Evolutionary conservation across 2,329 filamentous ascomycete species (phyloP).

Genomic region (Pseudogymnoascus sp.): DNA sequence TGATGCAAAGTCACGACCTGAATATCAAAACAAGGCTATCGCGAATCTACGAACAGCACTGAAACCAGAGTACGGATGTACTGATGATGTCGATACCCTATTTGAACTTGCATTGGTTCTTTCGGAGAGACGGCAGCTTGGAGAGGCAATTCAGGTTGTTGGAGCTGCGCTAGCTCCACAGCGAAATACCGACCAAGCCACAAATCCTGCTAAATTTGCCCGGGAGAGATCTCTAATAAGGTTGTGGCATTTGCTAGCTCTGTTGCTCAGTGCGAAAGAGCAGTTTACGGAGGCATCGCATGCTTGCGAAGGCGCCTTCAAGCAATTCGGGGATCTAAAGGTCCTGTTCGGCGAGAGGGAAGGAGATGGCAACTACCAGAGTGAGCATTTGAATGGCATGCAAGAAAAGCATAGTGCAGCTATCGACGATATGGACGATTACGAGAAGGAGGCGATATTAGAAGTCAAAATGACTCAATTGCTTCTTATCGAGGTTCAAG

Average conservation of each 20-base stretch:
- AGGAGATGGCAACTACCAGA: constrained; percentile 44
- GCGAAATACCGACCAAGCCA: constrained; percentile 36
- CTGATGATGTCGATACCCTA: constrained; percentile 65
- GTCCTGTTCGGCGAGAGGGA: constrained; percentile 61
- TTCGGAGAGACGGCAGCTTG: constrained; percentile 76
- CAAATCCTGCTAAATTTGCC: constrained; percentile 29
- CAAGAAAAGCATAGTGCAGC: constrained; percentile 31
- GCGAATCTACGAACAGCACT: constrained; percentile 67
- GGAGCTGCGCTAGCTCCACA: constrained; percentile 63
- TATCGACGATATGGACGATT: constrained; percentile 72
- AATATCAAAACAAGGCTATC: constrained; percentile 71
- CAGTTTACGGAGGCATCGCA: constrained; percentile 74
- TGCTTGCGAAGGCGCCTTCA: constrained; percentile 84
- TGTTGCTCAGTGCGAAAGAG: constrained; percentile 78
- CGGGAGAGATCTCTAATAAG: constrained; percentile 63
- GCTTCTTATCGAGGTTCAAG: constrained; percentile 70
- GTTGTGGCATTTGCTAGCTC: constrained; percentile 82
- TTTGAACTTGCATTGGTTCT: constrained; percentile 80
- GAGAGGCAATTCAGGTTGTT: constrained; percentile 72
- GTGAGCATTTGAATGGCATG: constrained; percentile 54
- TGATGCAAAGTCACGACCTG: constrained; percentile 61
- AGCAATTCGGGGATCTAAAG: constrained; percentile 70
- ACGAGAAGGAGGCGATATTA: constrained; percentile 80
- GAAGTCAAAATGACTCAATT: constrained; percentile 95
- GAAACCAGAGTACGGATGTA: constrained; percentile 56